Evolutionary conservation across 108 stramenopile genomes (phyloP), one percentile per base, ranked within the genome.

Genomic region (Cylindrotheca fusiformis): DNA sequence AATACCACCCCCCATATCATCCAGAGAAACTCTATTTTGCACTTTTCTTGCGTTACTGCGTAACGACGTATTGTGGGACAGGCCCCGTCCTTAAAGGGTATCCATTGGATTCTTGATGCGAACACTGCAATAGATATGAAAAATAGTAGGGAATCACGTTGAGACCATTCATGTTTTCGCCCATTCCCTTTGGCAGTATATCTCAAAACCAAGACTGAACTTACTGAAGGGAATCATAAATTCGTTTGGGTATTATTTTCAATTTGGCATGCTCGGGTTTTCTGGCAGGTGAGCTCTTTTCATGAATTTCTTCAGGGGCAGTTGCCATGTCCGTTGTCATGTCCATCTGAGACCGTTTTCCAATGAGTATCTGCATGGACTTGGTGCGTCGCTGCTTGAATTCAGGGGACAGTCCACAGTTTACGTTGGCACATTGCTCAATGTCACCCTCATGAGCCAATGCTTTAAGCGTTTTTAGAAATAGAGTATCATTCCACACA

Each of bases 391-490:
- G 17, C 25, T 48, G 56, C 31, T 73, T 73, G 52, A 55, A 66
- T 31, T 66, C 65, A 29, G 57, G 50, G 12, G 72, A 66, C 18
- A 73, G 52, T 45, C 45, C 53, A 28, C 33, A 55, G 27, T 45
- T 48, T 27, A 41, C 20, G 23, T 58, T 8, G 56, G 72, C 22
- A 41, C 31, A 55, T 12, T 47, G 49, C 41, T 67, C 73, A 25
- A 74, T 28, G 18, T 53, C 56, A 1, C 73, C 73, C 21, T 67
- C 65, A 19, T 52, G 27, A 53, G 55, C 30, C 22, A 67, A 20
- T 2, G 60, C n/a, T 48, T 74, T 74, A 29, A 74, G 58, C 17
- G 64, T 68, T 29, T 41, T 61, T n/a, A 74, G 52, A 52, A 74
- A 74, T 0, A 74, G n/a, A 8, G 60, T 41, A 20, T 68, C 55